Evolutionary conservation across 129 eudicot species (phyloP), one percentile per base, ranked within the genome.

Genomic region (Flaveria ramosissima): DNA sequence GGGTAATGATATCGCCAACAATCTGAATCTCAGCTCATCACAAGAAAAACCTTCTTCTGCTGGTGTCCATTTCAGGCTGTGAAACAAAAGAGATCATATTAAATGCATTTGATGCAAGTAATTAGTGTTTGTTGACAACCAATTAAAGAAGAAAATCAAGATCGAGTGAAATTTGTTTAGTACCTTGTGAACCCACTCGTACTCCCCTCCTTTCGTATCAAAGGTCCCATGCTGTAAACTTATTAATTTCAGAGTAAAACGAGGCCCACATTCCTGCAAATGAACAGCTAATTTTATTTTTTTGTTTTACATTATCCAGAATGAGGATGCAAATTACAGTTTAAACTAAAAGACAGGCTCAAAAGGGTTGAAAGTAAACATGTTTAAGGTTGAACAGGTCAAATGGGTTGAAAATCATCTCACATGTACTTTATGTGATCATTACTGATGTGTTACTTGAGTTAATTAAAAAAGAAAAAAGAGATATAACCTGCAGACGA

Each of bases 31-130:
- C 53, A 32, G 69, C 79, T 65, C 8, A 21, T 89, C 83, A 93
- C 74, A 93, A 84, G 93, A 91, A 93, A 81, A 93, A 93, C 77
- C 98, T 87, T 86, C 97, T 84, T 76, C 98, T 87, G 84, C 97
- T 93, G 5, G 98, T 93, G 71, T 93, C 98, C 98, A 93, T 93
- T 73, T 93, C 98, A 66, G 96, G 92, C 98, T 93, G 87, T 23
- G 14, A 27, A 65, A 39, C 12, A 39, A 17, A 27, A 30, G 39
- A 11, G 73, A 71, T 68, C 48, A 70, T 4, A 46, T 66, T 17
- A 48, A 48, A 67, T 41, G 64, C 2, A 20, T 2, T 24, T 14
- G n/a, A 12, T n/a, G 62, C 1, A 63, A 32, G 30, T 36, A 41
- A n/a, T 3, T 7, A 66, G 7, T 36, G 46, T 64, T 27, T 15